phyloP scores from a whole-genome alignment of 1,284 basidiomycete genomes.

The Boletellus deceptivus region DNA sequence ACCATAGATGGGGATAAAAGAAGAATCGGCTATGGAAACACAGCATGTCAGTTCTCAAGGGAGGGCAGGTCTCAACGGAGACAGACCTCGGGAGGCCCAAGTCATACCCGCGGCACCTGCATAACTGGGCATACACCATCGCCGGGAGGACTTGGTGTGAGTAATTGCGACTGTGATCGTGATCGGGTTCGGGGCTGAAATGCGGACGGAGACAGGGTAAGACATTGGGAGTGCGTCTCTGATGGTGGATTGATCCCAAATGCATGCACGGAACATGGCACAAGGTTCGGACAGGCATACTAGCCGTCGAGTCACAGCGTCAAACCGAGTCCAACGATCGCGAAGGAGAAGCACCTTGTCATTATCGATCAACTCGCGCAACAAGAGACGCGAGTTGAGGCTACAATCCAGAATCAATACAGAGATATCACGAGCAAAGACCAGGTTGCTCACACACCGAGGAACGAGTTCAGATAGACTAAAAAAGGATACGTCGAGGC shows the following conservation, averaged over 20 bases:
- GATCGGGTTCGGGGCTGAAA: constrained; percentile 1
- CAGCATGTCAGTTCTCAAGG: too few relatives aligned
- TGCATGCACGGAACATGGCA: constrained; percentile 20
- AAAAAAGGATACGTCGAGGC: background rate
- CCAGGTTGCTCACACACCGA: constrained; percentile 27
- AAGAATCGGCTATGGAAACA: too few relatives aligned
- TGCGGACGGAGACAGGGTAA: constrained; percentile 5
- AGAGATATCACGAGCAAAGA: background rate
- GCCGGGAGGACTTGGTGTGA: background rate
- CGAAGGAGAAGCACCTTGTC: constrained; percentile 20
- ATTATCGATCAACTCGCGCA: constrained; percentile 29
- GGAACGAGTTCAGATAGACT: constrained; percentile 35
- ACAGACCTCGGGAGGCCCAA: background rate
- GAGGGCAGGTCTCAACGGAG: too few relatives aligned
- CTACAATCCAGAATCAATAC: constrained; percentile 7
- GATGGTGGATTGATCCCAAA: constrained; percentile 18
- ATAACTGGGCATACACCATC: constrained; percentile 13
- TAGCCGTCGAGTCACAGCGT: constrained; percentile 1
- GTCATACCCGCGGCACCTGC: constrained; percentile 18
- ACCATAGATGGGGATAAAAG: too few relatives aligned
- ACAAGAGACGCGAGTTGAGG: constrained; percentile 29
- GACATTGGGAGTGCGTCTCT: constrained; percentile 7
- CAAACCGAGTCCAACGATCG: background rate
- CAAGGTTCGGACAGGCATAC: constrained; percentile 26
- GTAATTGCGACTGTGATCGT: background rate